Evolutionary conservation across 1,284 basidiomycete species (phyloP), one percentile per base, ranked within the genome.

Genomic region (Rugosomyces carneus): DNA sequence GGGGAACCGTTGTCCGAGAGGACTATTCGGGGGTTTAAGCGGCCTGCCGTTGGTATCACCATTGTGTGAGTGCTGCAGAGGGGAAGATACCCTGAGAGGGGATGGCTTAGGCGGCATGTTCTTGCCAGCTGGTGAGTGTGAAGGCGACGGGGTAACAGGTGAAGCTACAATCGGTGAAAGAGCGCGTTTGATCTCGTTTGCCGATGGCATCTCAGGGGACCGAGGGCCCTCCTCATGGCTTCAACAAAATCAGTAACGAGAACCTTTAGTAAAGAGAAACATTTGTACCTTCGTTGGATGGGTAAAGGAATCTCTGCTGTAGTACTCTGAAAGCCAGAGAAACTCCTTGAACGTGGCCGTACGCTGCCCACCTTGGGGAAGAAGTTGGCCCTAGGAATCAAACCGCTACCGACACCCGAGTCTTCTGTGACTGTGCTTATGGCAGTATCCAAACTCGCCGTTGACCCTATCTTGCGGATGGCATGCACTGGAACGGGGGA

Each of bases 341-440:
- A 89, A 48, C 84, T 87, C 54, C 83, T 66, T 16, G 84, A 88
- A 16, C 85, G 67, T 1, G 84, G 85, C 5, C 86, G 65, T 8
- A 67, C 55, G 5, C 67, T 67, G 4, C 69, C 67, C 3, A 67
- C 68, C 48, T 73, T 71, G 0, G 84, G 84, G 43, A 76, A 71
- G 54, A 87, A 86, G 45, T 82, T 80, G 1, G 78, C 66, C 24
- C 82, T 61, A 1, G 74, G 78, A 19, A 84, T 75, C 1, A 61
- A 62, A 8, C 53, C 59, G 42, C 45, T 19, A 1, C 15, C 15
- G 1, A 48, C 55, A 27, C 53, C 37, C 36, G 15, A 47, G 29
- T 31, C 44, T 18, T 34, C 16, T 24, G 37, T 36, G 43, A 35
- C n/a, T 15, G 11, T 26, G 1, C 40, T 45, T 37, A 19, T 26